Percentiles rank a stretch among this genome's conserved stretches.
Evolutionary conservation across 441 rosid species (phyloP).

Genomic region (Melastoma candidum): DNA sequence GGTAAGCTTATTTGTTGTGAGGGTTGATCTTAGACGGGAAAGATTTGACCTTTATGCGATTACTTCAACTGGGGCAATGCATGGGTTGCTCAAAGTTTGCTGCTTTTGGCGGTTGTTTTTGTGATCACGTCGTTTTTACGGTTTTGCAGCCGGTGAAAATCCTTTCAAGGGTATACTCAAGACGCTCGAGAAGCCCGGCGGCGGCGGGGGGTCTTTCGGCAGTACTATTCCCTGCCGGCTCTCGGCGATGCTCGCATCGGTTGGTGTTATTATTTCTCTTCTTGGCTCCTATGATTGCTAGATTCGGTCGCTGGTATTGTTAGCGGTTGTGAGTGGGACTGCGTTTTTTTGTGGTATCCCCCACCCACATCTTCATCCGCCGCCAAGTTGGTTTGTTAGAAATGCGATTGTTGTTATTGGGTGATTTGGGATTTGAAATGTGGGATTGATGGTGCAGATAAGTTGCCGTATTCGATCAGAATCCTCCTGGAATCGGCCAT

Average conservation of each 20-base stretch:
- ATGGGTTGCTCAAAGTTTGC: not conserved
- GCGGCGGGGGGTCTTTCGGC: conserved; percentile 29
- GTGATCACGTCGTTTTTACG: conserved; percentile 1
- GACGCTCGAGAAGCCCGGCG: conserved; percentile 40
- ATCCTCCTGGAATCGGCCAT: conserved; percentile 64
- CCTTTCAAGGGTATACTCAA: conserved; percentile 41
- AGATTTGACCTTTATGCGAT: no score
- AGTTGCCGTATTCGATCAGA: conserved; percentile 51
- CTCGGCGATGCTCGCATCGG: conserved; percentile 61
- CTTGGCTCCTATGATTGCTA: not conserved
- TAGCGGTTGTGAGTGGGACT: not conserved
- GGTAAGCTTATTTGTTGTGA: not conserved
- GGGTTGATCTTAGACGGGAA: no score
- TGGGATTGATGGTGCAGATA: conserved; percentile 26
- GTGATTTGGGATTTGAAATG: conserved; percentile 1
- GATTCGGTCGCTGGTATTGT: conserved; percentile 9
- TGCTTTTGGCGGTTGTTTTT: not conserved
- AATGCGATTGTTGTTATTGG: not conserved
- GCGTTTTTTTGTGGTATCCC: no score
- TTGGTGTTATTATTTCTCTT: conserved; percentile 17
- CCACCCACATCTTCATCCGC: no score
- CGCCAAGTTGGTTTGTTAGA: not conserved
- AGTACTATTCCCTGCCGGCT: conserved; percentile 44
- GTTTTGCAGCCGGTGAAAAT: conserved; percentile 34
- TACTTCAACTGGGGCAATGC: no score